Percentiles rank a stretch among this genome's conserved stretches.
Evolutionary conservation across 1,284 basidiomycete species (phyloP).

Genomic region (Cryptococcus maquisensis): DNA sequence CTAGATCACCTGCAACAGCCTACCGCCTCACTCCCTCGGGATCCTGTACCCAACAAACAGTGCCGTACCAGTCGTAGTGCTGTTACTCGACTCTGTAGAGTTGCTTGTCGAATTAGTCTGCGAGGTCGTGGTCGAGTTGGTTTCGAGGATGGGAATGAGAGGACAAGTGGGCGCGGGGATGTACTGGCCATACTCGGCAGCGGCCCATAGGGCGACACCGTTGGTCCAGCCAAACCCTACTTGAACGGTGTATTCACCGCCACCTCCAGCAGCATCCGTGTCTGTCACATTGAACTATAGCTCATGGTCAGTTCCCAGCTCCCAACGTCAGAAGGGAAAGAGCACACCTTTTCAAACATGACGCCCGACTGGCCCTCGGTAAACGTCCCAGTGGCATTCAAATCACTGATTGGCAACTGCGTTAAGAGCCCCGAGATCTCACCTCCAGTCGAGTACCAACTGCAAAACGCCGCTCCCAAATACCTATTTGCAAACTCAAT

Average conservation of each 20-base stretch:
- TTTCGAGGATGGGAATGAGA: constrained; percentile 48
- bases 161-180: constrained; percentile 67
- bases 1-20: background rate
- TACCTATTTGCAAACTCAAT: constrained; percentile 60
- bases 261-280: constrained; percentile 75
- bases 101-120: background rate
- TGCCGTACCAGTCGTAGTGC: background rate
- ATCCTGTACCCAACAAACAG: constrained; percentile 16
- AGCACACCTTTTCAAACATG: constrained; percentile 76
- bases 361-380: constrained; percentile 42
- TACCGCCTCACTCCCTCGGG: constrained; percentile 6
- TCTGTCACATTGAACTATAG: constrained; percentile 54
- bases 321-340: background rate
- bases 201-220: constrained; percentile 70
- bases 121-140: constrained; percentile 6
- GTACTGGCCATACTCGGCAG: constrained; percentile 63
- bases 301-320: background rate
- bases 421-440: constrained; percentile 65
- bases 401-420: constrained; percentile 62
- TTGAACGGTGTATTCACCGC: constrained; percentile 69
- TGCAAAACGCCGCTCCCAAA: constrained; percentile 74
- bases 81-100: background rate
- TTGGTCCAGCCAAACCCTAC: constrained; percentile 74
- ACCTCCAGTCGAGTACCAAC: constrained; percentile 78
- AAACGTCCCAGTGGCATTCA: constrained; percentile 64